phyloP scores from a whole-genome alignment of 805 yeast genomes.

The Teunomyces tritomae region DNA sequence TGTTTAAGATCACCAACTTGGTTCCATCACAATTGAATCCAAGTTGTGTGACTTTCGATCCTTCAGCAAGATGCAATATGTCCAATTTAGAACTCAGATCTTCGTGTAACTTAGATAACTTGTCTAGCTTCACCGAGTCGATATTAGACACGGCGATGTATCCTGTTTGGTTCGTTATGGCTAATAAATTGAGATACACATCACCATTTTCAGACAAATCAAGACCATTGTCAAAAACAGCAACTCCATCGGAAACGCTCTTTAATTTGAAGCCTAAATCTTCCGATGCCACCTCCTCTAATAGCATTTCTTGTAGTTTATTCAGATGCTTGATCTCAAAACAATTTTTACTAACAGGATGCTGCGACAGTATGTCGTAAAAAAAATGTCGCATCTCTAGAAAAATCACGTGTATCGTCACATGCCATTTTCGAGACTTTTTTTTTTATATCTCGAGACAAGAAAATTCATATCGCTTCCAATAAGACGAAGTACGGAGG shows the following conservation, averaged over 20 bases:
- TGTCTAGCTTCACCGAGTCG: slow-evolving; percentile 31
- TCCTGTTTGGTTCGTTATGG: slow-evolving; percentile 29
- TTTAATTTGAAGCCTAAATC: slow-evolving; percentile 47
- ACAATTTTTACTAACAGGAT: not conserved
- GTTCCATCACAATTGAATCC: slow-evolving; percentile 32
- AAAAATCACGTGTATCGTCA: too few species aligned
- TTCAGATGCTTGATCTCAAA: not conserved
- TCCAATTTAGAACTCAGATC: slow-evolving; percentile 19
- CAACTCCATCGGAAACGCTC: slow-evolving; percentile 27
- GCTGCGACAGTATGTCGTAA: not conserved
- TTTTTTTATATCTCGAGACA: too few species aligned
- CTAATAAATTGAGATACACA: slow-evolving; percentile 29
- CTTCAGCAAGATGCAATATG: slow-evolving; percentile 10
- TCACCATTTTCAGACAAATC: slow-evolving; percentile 16
- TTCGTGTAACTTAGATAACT: slow-evolving; percentile 26
- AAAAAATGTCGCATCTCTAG: too few species aligned
- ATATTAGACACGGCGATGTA: slow-evolving; percentile 41
- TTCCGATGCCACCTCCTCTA: slow-evolving; percentile 29
- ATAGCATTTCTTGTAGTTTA: not conserved
- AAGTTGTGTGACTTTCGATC: slow-evolving; percentile 21
- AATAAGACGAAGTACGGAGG: too few species aligned
- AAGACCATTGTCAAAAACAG: slow-evolving; percentile 26
- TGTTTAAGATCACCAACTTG: slow-evolving; percentile 23
- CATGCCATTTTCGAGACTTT: too few species aligned
- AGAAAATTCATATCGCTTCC: too few species aligned